Percentiles rank a stretch among this genome's conserved stretches.
Conservation (phyloP, 179 eudicot species). For the Silene vulgaris region DNA sequence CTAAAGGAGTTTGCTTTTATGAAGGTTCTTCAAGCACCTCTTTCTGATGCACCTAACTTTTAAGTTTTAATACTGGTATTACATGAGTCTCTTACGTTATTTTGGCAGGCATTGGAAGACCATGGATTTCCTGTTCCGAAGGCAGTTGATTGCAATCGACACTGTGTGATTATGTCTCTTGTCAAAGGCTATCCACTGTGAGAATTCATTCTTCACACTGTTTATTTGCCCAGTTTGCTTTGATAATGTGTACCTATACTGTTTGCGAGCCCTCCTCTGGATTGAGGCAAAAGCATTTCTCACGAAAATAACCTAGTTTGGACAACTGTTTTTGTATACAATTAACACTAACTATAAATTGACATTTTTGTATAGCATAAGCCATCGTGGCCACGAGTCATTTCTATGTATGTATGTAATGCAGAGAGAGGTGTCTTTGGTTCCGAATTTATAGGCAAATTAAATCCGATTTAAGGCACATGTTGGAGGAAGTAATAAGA, state of each 20-base stretch:
- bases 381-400: neutral
- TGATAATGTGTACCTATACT: constrained; percentile 1
- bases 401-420: neutral
- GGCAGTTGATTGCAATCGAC: constrained; percentile 92
- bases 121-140: constrained; percentile 90
- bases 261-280: neutral
- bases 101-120: constrained; percentile 71
- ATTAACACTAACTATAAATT: neutral
- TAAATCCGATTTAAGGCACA: neutral
- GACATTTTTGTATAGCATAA: neutral
- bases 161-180: constrained; percentile 95
- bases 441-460: neutral
- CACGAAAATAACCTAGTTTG: neutral
- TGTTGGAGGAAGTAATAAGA: neutral
- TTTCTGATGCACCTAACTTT: neutral
- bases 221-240: neutral
- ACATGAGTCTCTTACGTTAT: constrained; percentile 17
- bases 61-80: neutral
- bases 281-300: neutral
- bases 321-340: neutral
- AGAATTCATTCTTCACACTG: constrained; percentile 26
- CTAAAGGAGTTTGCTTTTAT: constrained; percentile 91
- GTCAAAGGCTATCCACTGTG: constrained; percentile 95
- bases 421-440: neutral
- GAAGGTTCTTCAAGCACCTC: constrained; percentile 53